Percentiles rank a stretch among this genome's conserved stretches.
These are phyloP conservation scores for Gossypium thurberi DNA, from an alignment of 345 rosid species.

Conservation along the genomic window DNA sequence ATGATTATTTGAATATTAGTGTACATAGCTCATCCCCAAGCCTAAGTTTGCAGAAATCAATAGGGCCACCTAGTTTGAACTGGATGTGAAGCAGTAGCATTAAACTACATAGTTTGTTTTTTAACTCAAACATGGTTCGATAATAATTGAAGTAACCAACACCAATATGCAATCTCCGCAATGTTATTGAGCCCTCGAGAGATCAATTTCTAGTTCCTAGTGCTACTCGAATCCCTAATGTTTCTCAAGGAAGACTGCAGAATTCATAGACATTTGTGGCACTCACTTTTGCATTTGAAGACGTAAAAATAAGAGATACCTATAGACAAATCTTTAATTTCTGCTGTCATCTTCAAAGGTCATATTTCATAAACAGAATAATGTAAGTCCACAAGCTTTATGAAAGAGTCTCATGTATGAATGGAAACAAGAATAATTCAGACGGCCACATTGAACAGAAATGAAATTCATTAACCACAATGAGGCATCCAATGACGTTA, in stretches of 20 bases:
- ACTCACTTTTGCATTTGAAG: not conserved
- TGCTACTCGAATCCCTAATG: no score
- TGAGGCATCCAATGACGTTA: not conserved
- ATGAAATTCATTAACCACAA: not conserved
- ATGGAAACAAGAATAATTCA: no score
- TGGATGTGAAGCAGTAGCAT: not conserved
- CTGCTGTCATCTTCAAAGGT: no score
- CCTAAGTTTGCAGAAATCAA: not conserved
- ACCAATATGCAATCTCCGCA: not conserved
- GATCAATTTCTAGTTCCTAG: no score
- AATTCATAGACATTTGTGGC: not conserved
- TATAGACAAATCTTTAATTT: not conserved
- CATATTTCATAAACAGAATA: no score
- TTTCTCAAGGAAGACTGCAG: not conserved
- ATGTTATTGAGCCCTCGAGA: no score
- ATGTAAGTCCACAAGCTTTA: not conserved
- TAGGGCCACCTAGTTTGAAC: not conserved
- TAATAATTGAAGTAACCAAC: not conserved
- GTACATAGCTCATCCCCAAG: not conserved
- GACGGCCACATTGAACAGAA: not conserved
- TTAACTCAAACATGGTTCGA: not conserved
- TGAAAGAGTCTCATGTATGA: not conserved
- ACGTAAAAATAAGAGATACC: not conserved
- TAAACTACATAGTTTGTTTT: not conserved
- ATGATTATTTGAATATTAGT: slow-evolving; percentile 2